Evolutionary conservation across 345 rosid genomes (phyloP).

Genomic region (Pistacia integerrima): DNA sequence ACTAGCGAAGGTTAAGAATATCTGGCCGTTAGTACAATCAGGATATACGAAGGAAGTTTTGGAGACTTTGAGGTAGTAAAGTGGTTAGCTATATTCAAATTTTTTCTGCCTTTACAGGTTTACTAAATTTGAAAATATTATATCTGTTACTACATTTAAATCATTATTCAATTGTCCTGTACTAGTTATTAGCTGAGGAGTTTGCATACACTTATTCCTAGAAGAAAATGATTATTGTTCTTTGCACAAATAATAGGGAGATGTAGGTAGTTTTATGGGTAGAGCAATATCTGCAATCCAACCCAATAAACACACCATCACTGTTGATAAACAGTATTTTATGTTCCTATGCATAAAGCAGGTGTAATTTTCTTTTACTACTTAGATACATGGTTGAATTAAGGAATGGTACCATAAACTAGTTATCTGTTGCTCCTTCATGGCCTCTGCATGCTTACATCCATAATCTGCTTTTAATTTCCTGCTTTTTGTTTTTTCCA

Average conservation of each 20-base stretch:
- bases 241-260: background rate
- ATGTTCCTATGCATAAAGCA: background rate
- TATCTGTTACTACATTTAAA: background rate
- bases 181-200: background rate
- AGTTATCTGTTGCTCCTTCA: background rate
- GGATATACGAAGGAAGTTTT: slow-evolving; percentile 51
- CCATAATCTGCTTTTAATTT: background rate
- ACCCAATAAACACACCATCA: background rate
- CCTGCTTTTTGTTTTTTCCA: slow-evolving; percentile 28
- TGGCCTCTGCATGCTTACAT: background rate
- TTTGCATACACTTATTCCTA: background rate
- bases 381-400: background rate
- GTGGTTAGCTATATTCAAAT: background rate
- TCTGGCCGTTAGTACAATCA: slow-evolving; percentile 69
- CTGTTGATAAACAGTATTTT: background rate
- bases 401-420: background rate
- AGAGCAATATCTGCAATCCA: background rate
- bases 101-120: background rate
- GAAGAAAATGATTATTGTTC: background rate
- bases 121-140: background rate
- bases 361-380: background rate
- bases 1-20: slow-evolving; percentile 46
- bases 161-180: background rate
- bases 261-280: background rate
- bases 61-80: slow-evolving; percentile 55